Conservation (phyloP, 805 yeast genomes). For the Wickerhamiella alocasiicola region DNA sequence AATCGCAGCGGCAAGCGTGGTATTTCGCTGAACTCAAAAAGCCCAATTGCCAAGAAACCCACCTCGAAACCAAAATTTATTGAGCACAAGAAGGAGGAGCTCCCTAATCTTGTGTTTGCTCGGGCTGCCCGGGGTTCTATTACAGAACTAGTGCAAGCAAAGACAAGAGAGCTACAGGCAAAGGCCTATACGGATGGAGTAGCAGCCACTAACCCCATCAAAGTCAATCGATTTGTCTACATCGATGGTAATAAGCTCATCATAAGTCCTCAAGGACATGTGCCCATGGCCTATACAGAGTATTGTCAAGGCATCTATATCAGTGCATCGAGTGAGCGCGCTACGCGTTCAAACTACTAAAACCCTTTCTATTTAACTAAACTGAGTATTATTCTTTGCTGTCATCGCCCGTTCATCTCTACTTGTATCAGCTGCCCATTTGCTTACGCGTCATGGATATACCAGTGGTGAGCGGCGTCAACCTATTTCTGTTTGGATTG, state of each 20-base stretch:
- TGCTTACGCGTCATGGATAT: no score
- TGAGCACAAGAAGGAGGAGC: not conserved
- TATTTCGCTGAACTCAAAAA: no score
- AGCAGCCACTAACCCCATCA: not conserved
- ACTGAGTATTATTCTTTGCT: no score
- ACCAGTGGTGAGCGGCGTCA: no score
- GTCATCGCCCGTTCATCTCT: no score
- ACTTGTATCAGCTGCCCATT: no score
- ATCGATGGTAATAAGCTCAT: not conserved
- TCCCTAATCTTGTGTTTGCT: not conserved
- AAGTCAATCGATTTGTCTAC: not conserved
- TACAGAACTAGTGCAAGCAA: not conserved
- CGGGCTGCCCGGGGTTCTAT: conserved; percentile 1
- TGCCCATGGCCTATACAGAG: not conserved
- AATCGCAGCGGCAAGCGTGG: no score
- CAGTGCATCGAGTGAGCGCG: not conserved
- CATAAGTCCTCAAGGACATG: not conserved
- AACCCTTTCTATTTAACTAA: no score
- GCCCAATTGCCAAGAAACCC: no score
- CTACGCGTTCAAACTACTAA: no score
- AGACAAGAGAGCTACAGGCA: conserved; percentile 1
- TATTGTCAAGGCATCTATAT: not conserved
- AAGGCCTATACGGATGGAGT: not conserved
- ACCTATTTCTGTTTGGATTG: conserved; percentile 64
- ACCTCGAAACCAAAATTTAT: conserved; percentile 1